A percentile compares a stretch with the other conserved stretches of the same genome.
phyloP scores from a whole-genome alignment of 2,329 filamentous ascomycete species.

The Pestalotiopsis sp. region DNA sequence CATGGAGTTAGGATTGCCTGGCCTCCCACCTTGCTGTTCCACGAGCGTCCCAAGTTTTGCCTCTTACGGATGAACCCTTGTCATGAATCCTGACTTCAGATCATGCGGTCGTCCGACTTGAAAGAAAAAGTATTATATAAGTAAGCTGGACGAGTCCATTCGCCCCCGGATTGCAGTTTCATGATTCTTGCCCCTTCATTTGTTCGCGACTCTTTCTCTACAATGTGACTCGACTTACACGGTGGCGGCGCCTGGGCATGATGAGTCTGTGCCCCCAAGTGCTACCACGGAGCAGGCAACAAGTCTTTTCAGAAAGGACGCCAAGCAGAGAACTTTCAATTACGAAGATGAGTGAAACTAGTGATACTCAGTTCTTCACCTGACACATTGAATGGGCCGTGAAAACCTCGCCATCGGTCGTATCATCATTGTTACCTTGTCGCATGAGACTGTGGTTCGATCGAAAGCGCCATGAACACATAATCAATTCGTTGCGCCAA shows the following conservation, averaged over 20 bases:
- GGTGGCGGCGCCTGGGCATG: background rate
- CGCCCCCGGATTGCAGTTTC: background rate
- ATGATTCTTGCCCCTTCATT: conserved; percentile 3
- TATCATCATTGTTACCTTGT: no score
- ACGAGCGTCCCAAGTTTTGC: conserved; percentile 1
- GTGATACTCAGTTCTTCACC: no score
- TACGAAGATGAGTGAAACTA: no score
- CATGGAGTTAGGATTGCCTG: background rate
- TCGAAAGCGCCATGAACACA: no score
- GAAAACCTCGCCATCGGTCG: no score
- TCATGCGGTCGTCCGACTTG: background rate
- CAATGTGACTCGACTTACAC: background rate
- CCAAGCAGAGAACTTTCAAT: no score
- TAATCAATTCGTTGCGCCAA: no score
- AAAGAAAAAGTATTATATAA: background rate
- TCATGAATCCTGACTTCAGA: background rate
- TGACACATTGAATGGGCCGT: no score
- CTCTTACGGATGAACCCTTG: background rate
- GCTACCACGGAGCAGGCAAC: background rate
- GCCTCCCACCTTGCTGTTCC: background rate
- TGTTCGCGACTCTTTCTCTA: background rate
- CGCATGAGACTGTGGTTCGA: no score
- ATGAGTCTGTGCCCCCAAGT: background rate
- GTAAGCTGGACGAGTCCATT: background rate
- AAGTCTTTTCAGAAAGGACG: background rate